phyloP scores from a whole-genome alignment of 2,329 filamentous ascomycete genomes.

The Alternaria solani region DNA sequence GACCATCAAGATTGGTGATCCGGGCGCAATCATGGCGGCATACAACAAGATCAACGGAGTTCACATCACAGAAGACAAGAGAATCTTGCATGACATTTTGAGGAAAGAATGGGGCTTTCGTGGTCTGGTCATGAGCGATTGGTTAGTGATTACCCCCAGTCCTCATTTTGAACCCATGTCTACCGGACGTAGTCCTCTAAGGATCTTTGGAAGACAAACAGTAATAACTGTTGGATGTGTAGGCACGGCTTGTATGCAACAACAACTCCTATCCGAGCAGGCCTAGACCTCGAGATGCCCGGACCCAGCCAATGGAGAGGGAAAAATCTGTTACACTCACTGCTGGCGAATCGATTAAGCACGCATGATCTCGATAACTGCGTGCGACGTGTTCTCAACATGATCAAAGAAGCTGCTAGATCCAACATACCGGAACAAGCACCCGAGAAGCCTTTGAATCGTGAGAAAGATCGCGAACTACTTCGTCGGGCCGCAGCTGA shows the following conservation, averaged over 20 bases:
- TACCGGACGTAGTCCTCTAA: too few species aligned
- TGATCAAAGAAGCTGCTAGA: not conserved
- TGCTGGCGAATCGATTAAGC: constrained; percentile 3
- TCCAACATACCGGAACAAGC: not conserved
- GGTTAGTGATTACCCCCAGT: constrained; percentile 9
- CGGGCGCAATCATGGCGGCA: not conserved
- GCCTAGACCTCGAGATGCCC: constrained; percentile 40
- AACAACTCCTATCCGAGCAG: constrained; percentile 25
- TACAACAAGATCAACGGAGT: not conserved
- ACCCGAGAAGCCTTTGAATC: constrained; percentile 52
- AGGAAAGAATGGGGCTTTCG: constrained; percentile 55
- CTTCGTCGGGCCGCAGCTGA: constrained; percentile 25
- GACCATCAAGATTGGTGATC: constrained; percentile 65
- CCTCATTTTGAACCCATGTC: not conserved
- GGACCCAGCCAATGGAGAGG: constrained; percentile 24
- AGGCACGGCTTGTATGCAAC: constrained; percentile 22
- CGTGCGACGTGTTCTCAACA: constrained; percentile 45
- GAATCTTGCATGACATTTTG: constrained; percentile 55
- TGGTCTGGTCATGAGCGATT: constrained; percentile 48
- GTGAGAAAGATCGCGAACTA: constrained; percentile 49
- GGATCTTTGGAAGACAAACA: not conserved
- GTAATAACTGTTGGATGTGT: not conserved
- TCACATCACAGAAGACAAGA: not conserved
- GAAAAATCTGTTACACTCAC: not conserved
- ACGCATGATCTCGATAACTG: constrained; percentile 29